Evolutionary conservation across 1,284 basidiomycete genomes (phyloP), one percentile per base, ranked within the genome.

Genomic region (Sutorius eximius): DNA sequence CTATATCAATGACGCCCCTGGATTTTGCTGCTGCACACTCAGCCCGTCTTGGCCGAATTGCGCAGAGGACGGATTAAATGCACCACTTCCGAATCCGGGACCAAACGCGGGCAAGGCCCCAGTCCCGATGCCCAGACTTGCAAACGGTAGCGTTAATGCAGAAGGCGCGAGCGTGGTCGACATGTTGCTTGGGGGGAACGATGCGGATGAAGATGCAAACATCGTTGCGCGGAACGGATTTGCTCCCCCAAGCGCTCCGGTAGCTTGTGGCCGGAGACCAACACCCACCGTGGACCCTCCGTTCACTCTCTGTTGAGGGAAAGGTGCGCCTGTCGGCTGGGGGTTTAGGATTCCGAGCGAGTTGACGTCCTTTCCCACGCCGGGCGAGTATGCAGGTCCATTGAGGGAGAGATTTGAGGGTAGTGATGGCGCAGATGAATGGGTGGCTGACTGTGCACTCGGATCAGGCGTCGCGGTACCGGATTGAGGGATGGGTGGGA

Each of bases 151-250:
- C 16, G 52, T 59, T 16, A 67, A 70, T 36, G 56, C 46, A 37
- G 68, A 70, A 22, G 64, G 47, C 22, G 45, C n/a, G 30, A 68
- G 40, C 12, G 58, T n/a, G 33, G 27, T 49, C 7, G 61, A 29
- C n/a, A 38, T 15, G 7, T 46, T 51, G 2, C 40, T 37, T 30
- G 29, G 42, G 29, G 44, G n/a, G 9, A 52, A 42, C 7, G 51
- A 38, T 38, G 51, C 44, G 29, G 72, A 58, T 7, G 60, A 55
- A 12, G 64, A 42, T 12, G 59, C 51, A 50, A 76, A 73, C 81
- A 83, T 83, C 3, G 84, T 85, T 10, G 85, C 82, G 43, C 89
- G 80, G 77, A 92, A 92, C 9, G 90, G 89, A 62, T 91, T 92
- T 10, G 82, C 83, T 27, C 73, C 76, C 16, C 83, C 84, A 13